Evolutionary conservation across 2,329 filamentous ascomycete species (phyloP).

Genomic region (Botrytis galanthina): DNA sequence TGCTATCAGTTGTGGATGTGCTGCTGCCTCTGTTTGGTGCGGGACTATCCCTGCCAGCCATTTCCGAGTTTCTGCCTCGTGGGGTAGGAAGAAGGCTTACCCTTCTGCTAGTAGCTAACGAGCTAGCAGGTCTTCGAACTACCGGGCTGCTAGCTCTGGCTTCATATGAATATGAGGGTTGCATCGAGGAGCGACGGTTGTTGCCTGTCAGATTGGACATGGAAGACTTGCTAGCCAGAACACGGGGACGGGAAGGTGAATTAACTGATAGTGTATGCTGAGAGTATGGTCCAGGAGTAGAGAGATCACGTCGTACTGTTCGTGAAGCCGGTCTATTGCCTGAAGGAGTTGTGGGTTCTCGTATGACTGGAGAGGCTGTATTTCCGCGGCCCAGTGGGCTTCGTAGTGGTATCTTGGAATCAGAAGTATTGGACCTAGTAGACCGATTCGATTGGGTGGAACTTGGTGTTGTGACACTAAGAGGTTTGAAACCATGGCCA

Average conservation of each 20-base stretch:
- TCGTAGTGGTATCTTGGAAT: conserved; percentile 38
- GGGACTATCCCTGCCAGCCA: conserved; percentile 50
- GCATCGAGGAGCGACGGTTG: conserved; percentile 53
- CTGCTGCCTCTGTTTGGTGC: conserved; percentile 40
- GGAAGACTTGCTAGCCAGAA: conserved; percentile 43
- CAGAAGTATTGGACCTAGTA: conserved; percentile 19
- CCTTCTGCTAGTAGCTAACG: conserved; percentile 52
- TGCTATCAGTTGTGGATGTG: conserved; percentile 31
- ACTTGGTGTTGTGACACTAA: conserved; percentile 50
- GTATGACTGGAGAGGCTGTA: conserved; percentile 32
- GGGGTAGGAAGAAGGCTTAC: conserved; percentile 53
- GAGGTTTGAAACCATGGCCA: conserved; percentile 66
- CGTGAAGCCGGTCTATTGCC: conserved; percentile 34
- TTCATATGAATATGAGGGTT: conserved; percentile 44
- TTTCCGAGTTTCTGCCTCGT: conserved; percentile 35
- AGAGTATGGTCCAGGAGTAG: conserved; percentile 51
- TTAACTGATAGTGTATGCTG: conserved; percentile 44
- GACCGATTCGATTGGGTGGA: conserved; percentile 30
- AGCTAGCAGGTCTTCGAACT: conserved; percentile 53
- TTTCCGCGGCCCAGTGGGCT: conserved; percentile 35
- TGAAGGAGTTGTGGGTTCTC: conserved; percentile 32
- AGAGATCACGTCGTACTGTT: conserved; percentile 53
- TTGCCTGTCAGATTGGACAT: conserved; percentile 41
- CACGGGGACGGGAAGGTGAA: conserved; percentile 43
- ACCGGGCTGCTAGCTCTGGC: conserved; percentile 33